Base-by-base conservation (phyloP, 768 basidiomycete genomes). In the Amanita subjunquillea region DNA sequence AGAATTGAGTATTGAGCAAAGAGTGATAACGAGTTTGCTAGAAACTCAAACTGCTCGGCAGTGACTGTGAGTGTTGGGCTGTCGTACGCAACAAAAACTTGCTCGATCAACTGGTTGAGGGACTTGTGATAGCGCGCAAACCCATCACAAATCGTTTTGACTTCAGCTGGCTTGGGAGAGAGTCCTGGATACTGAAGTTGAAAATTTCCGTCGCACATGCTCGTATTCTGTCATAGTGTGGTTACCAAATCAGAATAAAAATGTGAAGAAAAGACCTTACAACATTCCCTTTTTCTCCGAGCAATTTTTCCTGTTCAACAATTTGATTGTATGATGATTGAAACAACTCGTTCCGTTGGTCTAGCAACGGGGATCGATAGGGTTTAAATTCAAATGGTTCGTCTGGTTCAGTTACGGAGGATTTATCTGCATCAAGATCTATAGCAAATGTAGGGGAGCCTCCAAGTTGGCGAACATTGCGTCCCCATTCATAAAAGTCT, bases 1-100 rank as follows among this genome's bases (percentile, higher is more conserved):
- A 47, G 30, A 17, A 47, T 47, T n/a, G 45, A 47, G 29, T 47
- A 47, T 47, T 47, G 45, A 34, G 45, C 32, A 47, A 30, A 47
- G 30, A 47, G 45, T 1, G 45, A 47, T 34, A 47, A 47, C 17
- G 45, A 47, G 27, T 47, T 32, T 25, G 43, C 43, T 44, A 44
- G 43, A 44, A 44, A 44, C 43, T 44, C 43, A n/a, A 44, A 44
- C 20, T 44, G 43, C 43, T 44, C 43, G 2, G 43, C 23, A 23
- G n/a, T n/a, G n/a, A n/a, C n/a, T n/a, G 4, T 44, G 43, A 44
- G 12, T 44, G 22, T 27, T 3, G 43, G 43, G 43, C 43, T 44
- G 22, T 44, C 27, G 8, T 44, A 44, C 22, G 25, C 43, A 8
- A 29, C 25, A 44, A 3, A 44, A 44, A 44, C 20, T 44, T 44